These are phyloP conservation scores for Solanum tarapatanum DNA, from an alignment of 257 asterid genomes.

Conservation along the genomic window DNA sequence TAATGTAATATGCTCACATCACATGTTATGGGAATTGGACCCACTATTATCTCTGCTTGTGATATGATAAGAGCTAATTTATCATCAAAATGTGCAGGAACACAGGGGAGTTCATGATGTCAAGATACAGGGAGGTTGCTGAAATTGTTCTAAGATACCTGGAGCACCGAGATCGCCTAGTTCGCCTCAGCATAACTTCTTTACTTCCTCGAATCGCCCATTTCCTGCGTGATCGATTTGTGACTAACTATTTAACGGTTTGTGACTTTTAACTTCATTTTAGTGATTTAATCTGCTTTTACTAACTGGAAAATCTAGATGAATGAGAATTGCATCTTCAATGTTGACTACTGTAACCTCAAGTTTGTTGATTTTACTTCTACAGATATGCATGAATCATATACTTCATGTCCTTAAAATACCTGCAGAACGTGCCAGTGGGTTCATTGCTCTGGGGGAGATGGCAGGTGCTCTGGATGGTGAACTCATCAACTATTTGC, in stretches of 20 bases:
- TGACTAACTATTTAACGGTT: slow-evolving; percentile 88
- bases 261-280: slow-evolving; percentile 7
- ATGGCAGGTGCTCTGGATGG: slow-evolving; percentile 99
- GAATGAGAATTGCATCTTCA: slow-evolving; percentile 1
- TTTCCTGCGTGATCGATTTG: slow-evolving; percentile 97
- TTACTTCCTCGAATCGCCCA: slow-evolving; percentile 98
- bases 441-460: slow-evolving; percentile 98
- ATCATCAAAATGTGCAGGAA: slow-evolving; percentile 49
- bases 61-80: background rate
- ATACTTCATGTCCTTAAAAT: slow-evolving; percentile 92
- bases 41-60: background rate
- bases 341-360: background rate
- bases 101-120: slow-evolving; percentile 99
- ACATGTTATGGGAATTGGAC: background rate
- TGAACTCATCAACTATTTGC: slow-evolving; percentile 91
- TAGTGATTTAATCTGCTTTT: background rate
- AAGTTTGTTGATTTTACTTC: slow-evolving; percentile 10
- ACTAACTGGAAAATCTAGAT: background rate
- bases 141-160: slow-evolving; percentile 94
- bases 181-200: slow-evolving; percentile 98
- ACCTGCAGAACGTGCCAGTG: slow-evolving; percentile 96
- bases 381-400: slow-evolving; percentile 98
- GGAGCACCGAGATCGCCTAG: slow-evolving; percentile 93
- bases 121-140: slow-evolving; percentile 97
- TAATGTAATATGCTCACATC: background rate